These are phyloP conservation scores for Fusarium albidum DNA, from an alignment of 2,329 filamentous ascomycete species.

Conservation along the genomic window DNA sequence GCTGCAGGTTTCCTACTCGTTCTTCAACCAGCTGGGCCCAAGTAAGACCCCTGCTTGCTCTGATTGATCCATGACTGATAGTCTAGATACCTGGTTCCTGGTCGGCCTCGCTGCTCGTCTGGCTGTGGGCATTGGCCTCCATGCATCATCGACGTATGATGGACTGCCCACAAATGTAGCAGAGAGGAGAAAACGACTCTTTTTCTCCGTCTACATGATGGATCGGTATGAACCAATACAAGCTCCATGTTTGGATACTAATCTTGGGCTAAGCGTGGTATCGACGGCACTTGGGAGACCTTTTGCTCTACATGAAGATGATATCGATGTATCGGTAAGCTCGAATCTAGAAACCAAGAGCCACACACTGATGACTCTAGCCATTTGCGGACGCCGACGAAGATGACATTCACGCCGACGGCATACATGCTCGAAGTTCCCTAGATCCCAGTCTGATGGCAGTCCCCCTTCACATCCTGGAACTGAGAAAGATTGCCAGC, in stretches of 20 bases:
- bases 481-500: constrained; percentile 51
- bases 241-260: not conserved
- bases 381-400: constrained; percentile 49
- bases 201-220: constrained; percentile 60
- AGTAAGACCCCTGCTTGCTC: constrained; percentile 40
- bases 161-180: constrained; percentile 42
- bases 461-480: constrained; percentile 52
- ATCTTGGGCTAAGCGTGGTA: constrained; percentile 44
- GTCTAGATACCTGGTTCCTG: constrained; percentile 54
- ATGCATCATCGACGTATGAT: constrained; percentile 47
- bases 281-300: constrained; percentile 54
- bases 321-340: constrained; percentile 51
- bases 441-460: constrained; percentile 48
- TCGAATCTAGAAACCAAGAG: not conserved
- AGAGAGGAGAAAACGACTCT: constrained; percentile 52
- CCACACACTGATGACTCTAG: constrained; percentile 26
- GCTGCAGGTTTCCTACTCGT: constrained; percentile 57
- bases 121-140: constrained; percentile 53
- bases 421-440: constrained; percentile 25
- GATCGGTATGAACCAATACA: constrained; percentile 45
- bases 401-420: constrained; percentile 41
- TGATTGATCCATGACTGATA: not conserved
- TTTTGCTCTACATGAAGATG: constrained; percentile 55
- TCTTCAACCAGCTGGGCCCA: constrained; percentile 57
- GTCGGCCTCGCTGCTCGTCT: constrained; percentile 54